phyloP scores from a whole-genome alignment of 2,329 filamentous ascomycete genomes.

The Apiospora malaysiana region DNA sequence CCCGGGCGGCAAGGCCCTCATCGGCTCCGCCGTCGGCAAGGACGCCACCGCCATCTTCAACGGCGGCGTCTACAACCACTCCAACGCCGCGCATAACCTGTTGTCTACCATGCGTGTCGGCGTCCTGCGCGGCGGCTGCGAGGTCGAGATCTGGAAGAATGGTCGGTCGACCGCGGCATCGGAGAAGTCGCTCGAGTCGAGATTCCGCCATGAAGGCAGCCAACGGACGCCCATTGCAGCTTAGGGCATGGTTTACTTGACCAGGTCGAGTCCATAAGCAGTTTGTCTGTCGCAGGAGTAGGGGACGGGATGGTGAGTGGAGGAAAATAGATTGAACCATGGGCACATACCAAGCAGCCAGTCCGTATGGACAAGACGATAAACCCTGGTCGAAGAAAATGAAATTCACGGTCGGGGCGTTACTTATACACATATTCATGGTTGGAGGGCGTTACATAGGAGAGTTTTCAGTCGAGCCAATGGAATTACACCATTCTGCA shows the following conservation, averaged over 20 bases:
- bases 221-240: not conserved
- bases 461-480: not conserved
- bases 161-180: constrained; percentile 58
- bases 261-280: not conserved
- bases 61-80: constrained; percentile 71
- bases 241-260: not conserved
- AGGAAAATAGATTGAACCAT: not conserved
- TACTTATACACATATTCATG: not conserved
- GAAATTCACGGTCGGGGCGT: not conserved
- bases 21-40: constrained; percentile 67
- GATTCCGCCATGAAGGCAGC: not conserved
- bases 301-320: not conserved
- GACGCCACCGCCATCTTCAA: constrained; percentile 74
- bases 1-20: constrained; percentile 71
- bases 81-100: constrained; percentile 71
- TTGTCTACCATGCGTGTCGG: constrained; percentile 71
- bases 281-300: not conserved
- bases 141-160: constrained; percentile 74
- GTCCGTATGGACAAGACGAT: no score
- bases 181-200: constrained; percentile 70
- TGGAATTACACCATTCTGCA: not conserved
- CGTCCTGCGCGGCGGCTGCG: constrained; percentile 69
- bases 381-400: not conserved
- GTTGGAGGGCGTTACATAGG: not conserved
- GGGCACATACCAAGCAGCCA: not conserved